Conservation (phyloP, 2,329 filamentous ascomycete species). For the Aspergillus ibericus region DNA sequence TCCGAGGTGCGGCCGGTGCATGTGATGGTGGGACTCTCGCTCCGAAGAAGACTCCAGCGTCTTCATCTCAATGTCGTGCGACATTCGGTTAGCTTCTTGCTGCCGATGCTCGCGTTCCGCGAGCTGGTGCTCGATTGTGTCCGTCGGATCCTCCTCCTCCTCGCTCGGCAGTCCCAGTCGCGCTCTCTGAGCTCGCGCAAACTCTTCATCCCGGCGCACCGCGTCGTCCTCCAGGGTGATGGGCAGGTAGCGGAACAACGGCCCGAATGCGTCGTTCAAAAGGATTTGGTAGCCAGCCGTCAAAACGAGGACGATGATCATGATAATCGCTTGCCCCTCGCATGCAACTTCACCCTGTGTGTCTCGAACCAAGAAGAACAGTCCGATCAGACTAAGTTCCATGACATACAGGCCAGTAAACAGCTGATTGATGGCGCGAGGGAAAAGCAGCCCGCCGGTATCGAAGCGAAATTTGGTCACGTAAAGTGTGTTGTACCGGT, state of each 20-base stretch:
- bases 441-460: constrained; percentile 89
- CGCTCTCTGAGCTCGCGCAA: constrained; percentile 72
- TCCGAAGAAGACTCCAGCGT: constrained; percentile 32
- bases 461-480: constrained; percentile 87
- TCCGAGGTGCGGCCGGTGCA: constrained; percentile 25
- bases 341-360: constrained; percentile 58
- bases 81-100: constrained; percentile 36
- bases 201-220: constrained; percentile 84
- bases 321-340: constrained; percentile 75
- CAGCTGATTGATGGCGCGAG: constrained; percentile 88
- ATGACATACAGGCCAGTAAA: constrained; percentile 95
- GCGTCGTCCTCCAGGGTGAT: constrained; percentile 97
- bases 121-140: constrained; percentile 48
- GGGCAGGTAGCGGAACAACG: constrained; percentile 83
- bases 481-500: constrained; percentile 96
- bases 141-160: constrained; percentile 45
- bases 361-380: constrained; percentile 78
- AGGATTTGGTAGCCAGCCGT: constrained; percentile 78
- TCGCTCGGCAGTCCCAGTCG: constrained; percentile 62
- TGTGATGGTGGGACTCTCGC: constrained; percentile 14
- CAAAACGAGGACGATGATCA: constrained; percentile 72
- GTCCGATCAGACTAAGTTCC: constrained; percentile 83
- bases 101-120: constrained; percentile 47
- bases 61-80: constrained; percentile 52
- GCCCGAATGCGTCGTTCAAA: constrained; percentile 79